A percentile compares a stretch with the other conserved stretches of the same genome.
These are phyloP conservation scores for Salicornia ramosissima DNA, from an alignment of 148 eudicot genomes.

Conservation along the genomic window DNA sequence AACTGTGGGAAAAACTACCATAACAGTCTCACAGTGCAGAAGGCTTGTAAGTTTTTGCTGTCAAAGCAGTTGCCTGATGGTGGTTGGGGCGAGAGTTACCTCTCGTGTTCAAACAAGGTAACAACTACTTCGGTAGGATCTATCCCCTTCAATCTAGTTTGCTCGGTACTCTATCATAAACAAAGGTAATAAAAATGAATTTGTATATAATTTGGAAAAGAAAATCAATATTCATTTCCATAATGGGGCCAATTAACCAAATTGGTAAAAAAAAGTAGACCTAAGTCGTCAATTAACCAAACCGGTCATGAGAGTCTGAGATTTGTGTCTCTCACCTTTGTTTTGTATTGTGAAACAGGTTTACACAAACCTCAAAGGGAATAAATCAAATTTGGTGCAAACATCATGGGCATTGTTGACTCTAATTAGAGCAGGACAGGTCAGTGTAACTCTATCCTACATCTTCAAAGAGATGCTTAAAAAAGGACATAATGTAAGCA, in stretches of 20 bases:
- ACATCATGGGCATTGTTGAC: constrained; percentile 69
- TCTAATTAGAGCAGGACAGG: constrained; percentile 67
- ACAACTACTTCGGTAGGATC: too few relatives aligned
- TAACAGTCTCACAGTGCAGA: constrained; percentile 36
- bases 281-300: too few relatives aligned
- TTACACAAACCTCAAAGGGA: constrained; percentile 48
- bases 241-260: too few relatives aligned
- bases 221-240: too few relatives aligned
- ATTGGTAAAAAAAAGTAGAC: too few relatives aligned
- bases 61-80: constrained; percentile 57
- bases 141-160: too few relatives aligned
- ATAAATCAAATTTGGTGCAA: constrained; percentile 49
- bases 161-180: too few relatives aligned
- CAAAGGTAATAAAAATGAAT: too few relatives aligned
- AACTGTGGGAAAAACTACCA: constrained; percentile 36
- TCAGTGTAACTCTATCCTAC: constrained; percentile 10
- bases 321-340: not conserved
- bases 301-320: not conserved
- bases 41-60: constrained; percentile 48
- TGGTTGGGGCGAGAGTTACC: constrained; percentile 75
- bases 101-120: constrained; percentile 52
- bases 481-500: not conserved
- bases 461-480: not conserved
- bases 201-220: too few relatives aligned
- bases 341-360: constrained; percentile 25